Evolutionary conservation across 2,329 filamentous ascomycete species (phyloP).

Genomic region (Xylariaceae sp.): DNA sequence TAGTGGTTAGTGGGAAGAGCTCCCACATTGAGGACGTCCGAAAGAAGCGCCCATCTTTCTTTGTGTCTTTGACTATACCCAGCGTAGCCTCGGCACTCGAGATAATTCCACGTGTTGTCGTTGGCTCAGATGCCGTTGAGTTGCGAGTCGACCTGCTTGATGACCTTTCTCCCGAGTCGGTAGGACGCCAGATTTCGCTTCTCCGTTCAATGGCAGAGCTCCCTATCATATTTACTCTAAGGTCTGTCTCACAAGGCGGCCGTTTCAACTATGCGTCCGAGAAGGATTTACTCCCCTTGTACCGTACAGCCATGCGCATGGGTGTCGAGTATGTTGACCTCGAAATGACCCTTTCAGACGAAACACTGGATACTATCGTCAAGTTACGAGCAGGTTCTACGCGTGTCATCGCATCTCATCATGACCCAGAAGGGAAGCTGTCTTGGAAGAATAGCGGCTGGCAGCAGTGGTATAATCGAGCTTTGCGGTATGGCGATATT

Average conservation of each 20-base stretch:
- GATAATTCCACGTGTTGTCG: conserved; percentile 70
- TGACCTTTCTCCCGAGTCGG: conserved; percentile 74
- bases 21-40: conserved; percentile 58
- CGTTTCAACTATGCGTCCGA: conserved; percentile 78
- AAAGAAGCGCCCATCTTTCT: conserved; percentile 79
- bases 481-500: conserved; percentile 85
- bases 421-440: conserved; percentile 77
- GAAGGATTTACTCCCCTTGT: conserved; percentile 73
- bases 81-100: conserved; percentile 66
- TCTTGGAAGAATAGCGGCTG: conserved; percentile 94
- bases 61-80: conserved; percentile 86
- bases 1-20: conserved; percentile 66
- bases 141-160: conserved; percentile 88
- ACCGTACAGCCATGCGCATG: conserved; percentile 76
- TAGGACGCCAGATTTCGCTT: conserved; percentile 79
- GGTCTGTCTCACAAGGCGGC: conserved; percentile 84
- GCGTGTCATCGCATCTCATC: conserved; percentile 91
- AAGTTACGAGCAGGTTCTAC: conserved; percentile 69
- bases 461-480: conserved; percentile 87
- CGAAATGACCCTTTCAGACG: conserved; percentile 82
- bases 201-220: conserved; percentile 72
- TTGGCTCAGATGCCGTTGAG: conserved; percentile 92
- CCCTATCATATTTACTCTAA: conserved; percentile 90
- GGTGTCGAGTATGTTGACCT: conserved; percentile 92
- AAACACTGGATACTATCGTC: conserved; percentile 70